phyloP scores from a whole-genome alignment of 192 early-diverging fungal species.

The Backusella psychrophila region DNA sequence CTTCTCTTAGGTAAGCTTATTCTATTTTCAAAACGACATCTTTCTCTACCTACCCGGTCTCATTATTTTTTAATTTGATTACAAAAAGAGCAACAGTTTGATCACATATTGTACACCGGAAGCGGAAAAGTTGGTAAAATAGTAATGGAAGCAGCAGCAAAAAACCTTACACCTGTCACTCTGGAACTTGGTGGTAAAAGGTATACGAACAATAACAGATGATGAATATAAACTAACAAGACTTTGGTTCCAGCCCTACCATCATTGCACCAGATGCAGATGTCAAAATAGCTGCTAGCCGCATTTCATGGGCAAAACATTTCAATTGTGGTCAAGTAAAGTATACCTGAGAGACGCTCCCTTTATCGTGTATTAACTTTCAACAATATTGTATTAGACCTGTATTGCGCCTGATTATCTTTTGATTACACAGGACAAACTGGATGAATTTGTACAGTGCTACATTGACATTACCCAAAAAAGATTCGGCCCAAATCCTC shows the following conservation, averaged over 20 bases:
- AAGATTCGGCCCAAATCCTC: conserved; percentile 41
- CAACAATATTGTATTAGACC: conserved; percentile 40
- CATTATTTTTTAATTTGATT: neutral
- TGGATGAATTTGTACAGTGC: conserved; percentile 47
- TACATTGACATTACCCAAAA: conserved; percentile 35
- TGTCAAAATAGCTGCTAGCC: conserved; percentile 58
- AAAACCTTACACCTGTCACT: conserved; percentile 81
- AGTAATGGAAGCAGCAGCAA: conserved; percentile 81
- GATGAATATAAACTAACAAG: neutral
- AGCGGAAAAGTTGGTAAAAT: conserved; percentile 77
- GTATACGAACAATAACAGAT: conserved; percentile 19
- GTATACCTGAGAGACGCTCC: neutral
- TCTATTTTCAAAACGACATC: conserved; percentile 43
- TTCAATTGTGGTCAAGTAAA: conserved; percentile 84
- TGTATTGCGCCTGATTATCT: conserved; percentile 81
- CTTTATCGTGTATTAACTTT: neutral
- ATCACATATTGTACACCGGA: conserved; percentile 95
- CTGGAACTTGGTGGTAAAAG: conserved; percentile 94
- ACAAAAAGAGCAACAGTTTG: conserved; percentile 49
- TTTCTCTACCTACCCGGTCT: neutral
- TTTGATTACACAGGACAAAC: conserved; percentile 46
- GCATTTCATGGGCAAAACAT: conserved; percentile 78
- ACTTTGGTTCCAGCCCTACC: conserved; percentile 41
- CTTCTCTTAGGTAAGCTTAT: conserved; percentile 65
- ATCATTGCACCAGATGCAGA: conserved; percentile 68